Conservation (phyloP, 2,329 filamentous ascomycete genomes). For the Mollisia scopiformis region DNA sequence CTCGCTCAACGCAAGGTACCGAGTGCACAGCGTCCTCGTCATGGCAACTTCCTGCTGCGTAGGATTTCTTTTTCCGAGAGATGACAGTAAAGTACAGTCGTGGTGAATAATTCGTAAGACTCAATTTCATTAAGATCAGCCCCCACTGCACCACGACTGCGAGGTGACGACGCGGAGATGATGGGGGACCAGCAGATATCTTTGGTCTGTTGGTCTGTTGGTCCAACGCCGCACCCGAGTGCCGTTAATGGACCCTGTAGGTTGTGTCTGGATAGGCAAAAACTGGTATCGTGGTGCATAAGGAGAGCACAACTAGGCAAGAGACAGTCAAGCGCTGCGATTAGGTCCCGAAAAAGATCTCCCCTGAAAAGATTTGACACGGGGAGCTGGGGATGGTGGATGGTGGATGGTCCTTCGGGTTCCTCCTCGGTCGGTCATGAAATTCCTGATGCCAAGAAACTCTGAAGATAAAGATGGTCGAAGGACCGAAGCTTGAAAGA, state of each 20-base stretch:
- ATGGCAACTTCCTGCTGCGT: background rate
- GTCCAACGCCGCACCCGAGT: background rate
- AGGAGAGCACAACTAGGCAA: background rate
- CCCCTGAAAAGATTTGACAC: background rate
- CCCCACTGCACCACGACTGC: constrained; percentile 16
- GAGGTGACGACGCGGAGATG: constrained; percentile 18
- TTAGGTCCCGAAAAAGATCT: constrained; percentile 1
- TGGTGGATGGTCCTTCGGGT: too few species aligned
- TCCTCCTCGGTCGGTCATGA: background rate
- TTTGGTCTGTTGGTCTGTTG: background rate
- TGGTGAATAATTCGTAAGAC: background rate
- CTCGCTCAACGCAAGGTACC: background rate
- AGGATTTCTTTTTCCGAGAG: background rate
- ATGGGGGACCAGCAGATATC: background rate
- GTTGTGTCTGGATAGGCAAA: background rate
- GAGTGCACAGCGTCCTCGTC: background rate
- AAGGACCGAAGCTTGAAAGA: background rate
- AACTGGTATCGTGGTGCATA: constrained; percentile 7
- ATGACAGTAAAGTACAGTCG: background rate
- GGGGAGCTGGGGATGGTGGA: background rate
- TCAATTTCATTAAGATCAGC: constrained; percentile 9
- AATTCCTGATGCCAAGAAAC: background rate
- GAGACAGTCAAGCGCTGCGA: background rate
- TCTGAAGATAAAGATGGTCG: background rate
- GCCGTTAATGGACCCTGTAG: background rate